Evolutionary conservation across 192 early-diverging fungal species (phyloP), one percentile per base, ranked within the genome.

Genomic region (Mortierella alpina): DNA sequence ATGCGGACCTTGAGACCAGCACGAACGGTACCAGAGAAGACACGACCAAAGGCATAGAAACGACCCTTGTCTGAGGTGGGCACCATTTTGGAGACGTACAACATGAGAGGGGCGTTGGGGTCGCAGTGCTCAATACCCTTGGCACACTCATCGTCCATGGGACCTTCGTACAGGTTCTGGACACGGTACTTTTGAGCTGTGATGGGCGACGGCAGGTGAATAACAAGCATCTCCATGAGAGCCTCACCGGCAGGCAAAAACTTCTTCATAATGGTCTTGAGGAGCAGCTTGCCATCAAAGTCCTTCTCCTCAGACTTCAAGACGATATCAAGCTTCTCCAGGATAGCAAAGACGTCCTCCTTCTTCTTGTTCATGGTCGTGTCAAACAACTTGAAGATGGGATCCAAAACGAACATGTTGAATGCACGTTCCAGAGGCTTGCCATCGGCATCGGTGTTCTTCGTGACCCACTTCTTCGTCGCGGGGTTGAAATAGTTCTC

Each of bases 71-170:
- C 97, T 66, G 96, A 96, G 69, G 97, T 97, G 60, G 96, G 96
- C 66, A 98, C 96, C 97, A 98, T 98, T 94, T 99, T 99, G 87
- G 96, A 97, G 81, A 99, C 91, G 92, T 99, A 98, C 83, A 99
- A 89, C 96, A 99, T 98, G 69, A 99, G 95, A 52, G 97, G 96
- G 84, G 87, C 97, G 18, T 91, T 90, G 84, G 96, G 92, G 88
- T 99, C 94, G 84, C 96, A 98, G 78, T 89, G 82, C 44, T 83
- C 82, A 83, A 99, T 98, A 84, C 90, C 96, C 63, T 83, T 83
- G 76, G 95, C 97, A 82, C 93, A 95, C 86, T 96, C 95, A 84
- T 98, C 96, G 84, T 98, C 96, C 70, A 86, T 52, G 59, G 96
- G 96, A 81, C 97, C 97, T 88, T 98, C 96, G 91, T 98, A 99